Base-by-base conservation (phyloP, 2,329 filamentous ascomycete species). In the Monosporascus sp. region DNA sequence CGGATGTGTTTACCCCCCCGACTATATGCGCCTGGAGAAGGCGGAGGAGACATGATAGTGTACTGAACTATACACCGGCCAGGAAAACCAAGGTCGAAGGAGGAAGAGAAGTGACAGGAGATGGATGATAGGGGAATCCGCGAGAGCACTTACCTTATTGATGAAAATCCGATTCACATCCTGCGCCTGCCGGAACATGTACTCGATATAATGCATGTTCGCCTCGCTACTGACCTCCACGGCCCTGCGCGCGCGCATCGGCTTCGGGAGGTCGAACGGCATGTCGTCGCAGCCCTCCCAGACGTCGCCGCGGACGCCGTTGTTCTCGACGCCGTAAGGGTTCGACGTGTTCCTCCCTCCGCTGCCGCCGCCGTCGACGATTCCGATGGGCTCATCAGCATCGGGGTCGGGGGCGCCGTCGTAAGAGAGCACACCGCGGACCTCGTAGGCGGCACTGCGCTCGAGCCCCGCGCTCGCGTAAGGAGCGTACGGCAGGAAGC, bases 161-260 rank as follows among this genome's bases (percentile, higher is more conserved):
- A 72, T 58, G 52, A 70, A 71, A 48, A 71, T 69, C 26, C 68
- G 63, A 51, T 71, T 70, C 11, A 72, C 63, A 40, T 70, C 62
- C 55, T 68, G 65, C 45, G 68, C 66, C 49, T 70, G 65, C 18
- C 65, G 63, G 48, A 72, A 72, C 55, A 61, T 58, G 51, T 71
- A 72, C 53, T 68, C 63, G 37, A 71, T 62, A 24, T 67, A 67
- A 51, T 69, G 67, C 52, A 54, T 61, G 54, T 72, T 71, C 20
- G 51, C 49, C 37, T 65, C 61, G 35, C 57, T 35, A 9, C 4
- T 55, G 3, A 70, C 63, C 3, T 67, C 61, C 37, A 66, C 63
- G 2, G 69, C 69, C 17, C 58, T 55, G 17, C 60, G 53, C 22
- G 46, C 46, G 11, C 70, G 60, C 60, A 65, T 61, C 15, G 70